Evolutionary conservation across 768 basidiomycete genomes (phyloP).

Genomic region (Phanerochaete sordida): DNA sequence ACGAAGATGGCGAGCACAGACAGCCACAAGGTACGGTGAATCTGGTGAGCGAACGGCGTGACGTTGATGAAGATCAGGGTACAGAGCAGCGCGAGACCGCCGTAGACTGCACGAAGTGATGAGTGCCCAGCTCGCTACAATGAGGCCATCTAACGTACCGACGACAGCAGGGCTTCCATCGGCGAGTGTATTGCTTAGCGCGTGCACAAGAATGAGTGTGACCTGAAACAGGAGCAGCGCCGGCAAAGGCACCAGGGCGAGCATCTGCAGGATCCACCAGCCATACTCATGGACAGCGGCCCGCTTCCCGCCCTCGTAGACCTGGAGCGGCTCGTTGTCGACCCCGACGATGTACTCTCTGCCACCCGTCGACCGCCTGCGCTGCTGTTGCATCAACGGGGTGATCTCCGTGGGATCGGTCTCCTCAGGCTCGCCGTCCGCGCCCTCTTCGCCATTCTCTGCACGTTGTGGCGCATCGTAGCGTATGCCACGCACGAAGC

Average conservation of each 20-base stretch:
- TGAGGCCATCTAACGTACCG: conserved; percentile 36
- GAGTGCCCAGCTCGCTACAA: background rate
- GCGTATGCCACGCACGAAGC: conserved; percentile 20
- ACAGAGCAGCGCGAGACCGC: conserved; percentile 39
- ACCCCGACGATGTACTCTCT: conserved; percentile 17
- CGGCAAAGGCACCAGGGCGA: conserved; percentile 51
- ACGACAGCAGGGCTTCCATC: conserved; percentile 53
- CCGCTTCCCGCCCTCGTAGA: conserved; percentile 7
- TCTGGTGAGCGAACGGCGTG: conserved; percentile 58
- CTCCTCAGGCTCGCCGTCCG: conserved; percentile 23
- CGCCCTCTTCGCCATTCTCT: conserved; percentile 10
- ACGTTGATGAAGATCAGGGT: conserved; percentile 55
- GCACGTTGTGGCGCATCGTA: conserved; percentile 20
- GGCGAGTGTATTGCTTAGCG: conserved; percentile 53
- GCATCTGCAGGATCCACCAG: conserved; percentile 60
- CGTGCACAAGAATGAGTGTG: conserved; percentile 40
- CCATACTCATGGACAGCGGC: conserved; percentile 25
- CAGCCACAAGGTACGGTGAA: conserved; percentile 36
- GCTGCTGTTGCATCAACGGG: conserved; percentile 44
- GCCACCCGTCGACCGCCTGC: conserved; percentile 13
- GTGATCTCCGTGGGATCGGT: conserved; percentile 52
- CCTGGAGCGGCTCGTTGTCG: conserved; percentile 6
- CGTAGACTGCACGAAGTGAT: conserved; percentile 43
- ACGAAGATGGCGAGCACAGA: conserved; percentile 39
- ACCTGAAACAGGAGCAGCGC: conserved; percentile 52